Conservation (phyloP, 257 asterid species). For the Ajuga chamaepitys region DNA sequence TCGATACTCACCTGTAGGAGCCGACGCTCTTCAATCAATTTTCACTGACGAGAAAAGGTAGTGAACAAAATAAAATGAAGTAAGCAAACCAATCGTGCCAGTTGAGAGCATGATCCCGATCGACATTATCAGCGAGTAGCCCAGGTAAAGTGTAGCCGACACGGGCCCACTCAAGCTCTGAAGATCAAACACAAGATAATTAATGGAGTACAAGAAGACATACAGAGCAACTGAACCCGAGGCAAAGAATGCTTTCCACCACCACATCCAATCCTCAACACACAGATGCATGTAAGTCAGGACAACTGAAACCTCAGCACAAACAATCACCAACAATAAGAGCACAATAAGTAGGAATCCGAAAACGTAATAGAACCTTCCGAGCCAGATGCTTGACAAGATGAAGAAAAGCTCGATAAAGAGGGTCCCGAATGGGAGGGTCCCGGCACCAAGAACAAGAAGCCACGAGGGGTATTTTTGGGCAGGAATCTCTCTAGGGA, state of each 20-base stretch:
- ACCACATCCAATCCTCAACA: slow-evolving; percentile 89
- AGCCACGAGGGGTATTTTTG: slow-evolving; percentile 74
- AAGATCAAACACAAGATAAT: slow-evolving; percentile 71
- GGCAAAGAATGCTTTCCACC: slow-evolving; percentile 88
- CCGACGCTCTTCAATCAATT: slow-evolving; percentile 43
- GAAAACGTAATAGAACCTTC: slow-evolving; percentile 66
- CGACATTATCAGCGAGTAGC: slow-evolving; percentile 67
- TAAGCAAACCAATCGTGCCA: slow-evolving; percentile 65
- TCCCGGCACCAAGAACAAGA: slow-evolving; percentile 79
- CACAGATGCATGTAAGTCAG: slow-evolving; percentile 84
- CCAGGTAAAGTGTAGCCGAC: slow-evolving; percentile 64
- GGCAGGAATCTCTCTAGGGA: slow-evolving; percentile 70
- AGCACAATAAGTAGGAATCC: slow-evolving; percentile 68
- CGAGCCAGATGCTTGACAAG: slow-evolving; percentile 78
- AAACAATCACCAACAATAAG: slow-evolving; percentile 48
- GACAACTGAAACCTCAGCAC: slow-evolving; percentile 70
- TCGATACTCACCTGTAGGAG: background rate
- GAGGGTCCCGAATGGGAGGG: slow-evolving; percentile 85
- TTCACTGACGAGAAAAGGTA: slow-evolving; percentile 71
- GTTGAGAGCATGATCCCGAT: slow-evolving; percentile 66
- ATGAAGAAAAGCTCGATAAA: slow-evolving; percentile 82
- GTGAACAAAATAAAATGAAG: slow-evolving; percentile 69
- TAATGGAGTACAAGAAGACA: no score
- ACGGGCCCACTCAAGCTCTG: slow-evolving; percentile 77
- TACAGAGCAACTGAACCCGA: slow-evolving; percentile 71